Percentiles rank a stretch among this genome's conserved stretches.
These are phyloP conservation scores for Pholiota molesta DNA, from an alignment of 768 basidiomycete genomes.

Conservation along the genomic window DNA sequence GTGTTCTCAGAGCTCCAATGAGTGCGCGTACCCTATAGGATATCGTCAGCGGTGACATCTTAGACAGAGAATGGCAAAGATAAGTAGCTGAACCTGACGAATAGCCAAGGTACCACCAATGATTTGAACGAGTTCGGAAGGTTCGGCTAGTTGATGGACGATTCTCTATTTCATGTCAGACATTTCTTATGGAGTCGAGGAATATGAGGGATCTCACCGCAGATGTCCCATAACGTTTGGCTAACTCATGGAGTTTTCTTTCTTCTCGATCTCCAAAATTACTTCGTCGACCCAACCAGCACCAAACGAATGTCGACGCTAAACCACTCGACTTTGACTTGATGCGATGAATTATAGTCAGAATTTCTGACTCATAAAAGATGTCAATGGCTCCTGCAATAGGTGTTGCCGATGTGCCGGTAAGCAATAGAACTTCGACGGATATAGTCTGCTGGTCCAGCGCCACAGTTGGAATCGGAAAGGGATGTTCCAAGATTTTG, in stretches of 20 bases:
- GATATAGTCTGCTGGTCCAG: slow-evolving; percentile 59
- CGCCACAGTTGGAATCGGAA: slow-evolving; percentile 24
- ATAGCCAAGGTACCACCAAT: slow-evolving; percentile 75
- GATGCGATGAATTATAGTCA: slow-evolving; percentile 68
- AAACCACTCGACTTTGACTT: slow-evolving; percentile 70
- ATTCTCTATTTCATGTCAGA: slow-evolving; percentile 31
- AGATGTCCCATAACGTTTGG: slow-evolving; percentile 70
- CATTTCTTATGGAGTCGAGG: neutral
- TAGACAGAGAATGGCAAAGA: neutral
- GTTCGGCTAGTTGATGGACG: slow-evolving; percentile 66
- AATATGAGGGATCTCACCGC: slow-evolving; percentile 43
- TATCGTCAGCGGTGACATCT: slow-evolving; percentile 5
- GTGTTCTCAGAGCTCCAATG: slow-evolving; percentile 85
- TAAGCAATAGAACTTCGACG: slow-evolving; percentile 70
- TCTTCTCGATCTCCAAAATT: slow-evolving; percentile 61
- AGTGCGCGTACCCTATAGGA: slow-evolving; percentile 60
- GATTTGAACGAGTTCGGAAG: slow-evolving; percentile 58
- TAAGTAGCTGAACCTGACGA: slow-evolving; percentile 63
- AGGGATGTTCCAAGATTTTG: slow-evolving; percentile 38
- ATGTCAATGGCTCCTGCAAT: slow-evolving; percentile 50
- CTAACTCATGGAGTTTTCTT: slow-evolving; percentile 69
- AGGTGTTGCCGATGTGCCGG: slow-evolving; percentile 49
- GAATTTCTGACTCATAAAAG: slow-evolving; percentile 76
- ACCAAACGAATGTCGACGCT: slow-evolving; percentile 73
- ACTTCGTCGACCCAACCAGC: slow-evolving; percentile 68